Evolutionary conservation across 2,329 filamentous ascomycete species (phyloP).

Genomic region (Sporothrix schenckii): DNA sequence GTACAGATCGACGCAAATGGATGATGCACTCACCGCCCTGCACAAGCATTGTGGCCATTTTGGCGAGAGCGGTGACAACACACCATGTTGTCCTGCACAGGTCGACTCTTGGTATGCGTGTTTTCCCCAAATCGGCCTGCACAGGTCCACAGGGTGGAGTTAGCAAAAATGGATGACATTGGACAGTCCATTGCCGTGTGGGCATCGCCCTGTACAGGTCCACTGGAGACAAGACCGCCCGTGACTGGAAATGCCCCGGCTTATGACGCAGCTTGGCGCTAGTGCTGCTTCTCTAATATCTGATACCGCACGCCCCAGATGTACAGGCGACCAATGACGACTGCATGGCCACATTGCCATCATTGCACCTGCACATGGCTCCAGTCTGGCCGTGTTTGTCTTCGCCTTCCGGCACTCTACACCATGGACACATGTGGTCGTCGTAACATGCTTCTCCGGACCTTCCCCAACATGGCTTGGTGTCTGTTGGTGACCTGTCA

Average conservation of each 20-base stretch:
- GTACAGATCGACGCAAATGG: not conserved
- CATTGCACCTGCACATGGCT: slow-evolving; percentile 40
- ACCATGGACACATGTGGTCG: slow-evolving; percentile 68
- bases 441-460: slow-evolving; percentile 63
- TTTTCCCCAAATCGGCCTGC: not conserved
- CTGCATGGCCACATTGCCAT: not conserved
- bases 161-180: no score
- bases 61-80: not conserved
- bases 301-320: not conserved
- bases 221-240: slow-evolving; percentile 1
- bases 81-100: not conserved
- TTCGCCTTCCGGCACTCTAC: slow-evolving; percentile 68
- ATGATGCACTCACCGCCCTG: not conserved
- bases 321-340: no score
- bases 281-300: not conserved
- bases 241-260: slow-evolving; percentile 1
- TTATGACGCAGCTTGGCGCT: not conserved
- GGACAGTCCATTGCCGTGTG: not conserved
- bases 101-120: not conserved
- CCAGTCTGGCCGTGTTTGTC: slow-evolving; percentile 62
- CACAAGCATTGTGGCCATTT: not conserved
- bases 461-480: slow-evolving; percentile 68
- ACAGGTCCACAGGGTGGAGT: not conserved
- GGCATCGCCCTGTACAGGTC: slow-evolving; percentile 1
- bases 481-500: slow-evolving; percentile 61